Evolutionary conservation across 371 early-diverging fungal species (phyloP).

Genomic region (Mortierella sp.): DNA sequence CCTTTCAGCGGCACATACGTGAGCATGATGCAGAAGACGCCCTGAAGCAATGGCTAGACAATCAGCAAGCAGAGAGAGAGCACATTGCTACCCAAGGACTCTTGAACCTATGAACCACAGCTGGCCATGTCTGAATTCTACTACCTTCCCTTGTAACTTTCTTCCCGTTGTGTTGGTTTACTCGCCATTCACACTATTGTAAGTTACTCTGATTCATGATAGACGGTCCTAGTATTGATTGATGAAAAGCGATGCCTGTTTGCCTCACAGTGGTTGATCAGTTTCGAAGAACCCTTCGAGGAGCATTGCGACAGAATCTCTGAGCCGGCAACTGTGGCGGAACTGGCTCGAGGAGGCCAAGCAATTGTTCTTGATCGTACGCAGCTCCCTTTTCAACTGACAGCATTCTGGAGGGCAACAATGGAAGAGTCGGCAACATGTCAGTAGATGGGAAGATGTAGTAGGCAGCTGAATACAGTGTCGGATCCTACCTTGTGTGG

Average conservation of each 20-base stretch:
- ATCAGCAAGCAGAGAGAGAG: constrained; percentile 31
- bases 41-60: constrained; percentile 31
- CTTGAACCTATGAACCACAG: constrained; percentile 12
- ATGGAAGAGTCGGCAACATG: background rate
- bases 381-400: constrained; percentile 3
- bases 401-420: constrained; percentile 5
- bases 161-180: background rate
- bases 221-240: too few species aligned
- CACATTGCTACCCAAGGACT: constrained; percentile 23
- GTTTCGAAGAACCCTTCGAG: constrained; percentile 32
- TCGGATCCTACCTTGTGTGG: constrained; percentile 4
- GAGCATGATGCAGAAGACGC: constrained; percentile 26
- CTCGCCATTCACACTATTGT: too few species aligned
- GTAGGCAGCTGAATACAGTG: background rate
- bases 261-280: constrained; percentile 16
- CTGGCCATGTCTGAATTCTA: background rate
- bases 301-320: background rate
- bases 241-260: too few species aligned
- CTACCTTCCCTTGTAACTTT: background rate
- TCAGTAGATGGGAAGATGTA: background rate
- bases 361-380: constrained; percentile 22
- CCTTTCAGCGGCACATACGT: constrained; percentile 32
- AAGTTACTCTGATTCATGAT: too few species aligned
- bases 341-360: constrained; percentile 16
- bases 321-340: constrained; percentile 7